Evolutionary conservation across 2,329 filamentous ascomycete species (phyloP), one percentile per base, ranked within the genome.

Genomic region (Aspergillus sp.): DNA sequence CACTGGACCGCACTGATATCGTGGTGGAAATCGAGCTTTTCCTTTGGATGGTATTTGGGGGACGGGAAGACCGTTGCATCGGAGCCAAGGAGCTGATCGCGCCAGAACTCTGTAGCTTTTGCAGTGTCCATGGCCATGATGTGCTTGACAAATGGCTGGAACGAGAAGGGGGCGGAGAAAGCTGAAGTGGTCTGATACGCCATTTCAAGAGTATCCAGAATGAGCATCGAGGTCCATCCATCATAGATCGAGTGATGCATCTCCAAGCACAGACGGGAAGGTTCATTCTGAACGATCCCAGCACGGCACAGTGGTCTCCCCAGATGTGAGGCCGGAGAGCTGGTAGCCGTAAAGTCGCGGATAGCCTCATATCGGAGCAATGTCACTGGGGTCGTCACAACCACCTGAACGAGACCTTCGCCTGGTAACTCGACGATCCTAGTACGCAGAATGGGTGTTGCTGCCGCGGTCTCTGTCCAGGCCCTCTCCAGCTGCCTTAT

Each of bases 191-290:
- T 6, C 42, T 19, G 13, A 12, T 53, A 55, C 10, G 41, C 40
- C 7, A 26, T 13, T 9, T 44, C 35, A 5, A 53, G 39, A 9
- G 44, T 44, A 5, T 50, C 40, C 30, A 48, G 39, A 8, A 54
- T n/a, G 9, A 48, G 26, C 27, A 47, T 39, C 32, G 53, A 33
- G 19, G 49, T 49, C 39, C 43, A 29, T 3, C 70, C 71, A 49
- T 74, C 71, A 42, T 73, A 73, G 5, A 73, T 51, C 6, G 67
- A 67, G 42, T 73, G 71, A 44, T 74, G 71, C 42, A 68, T 63
- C 0, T 68, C 71, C 49, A 66, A 63, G 7, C 71, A 60, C 19
- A 73, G 62, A 34, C 65, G 58, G 11, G 26, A 46, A 29, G 31
- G 45, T 6, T 30, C 50, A 4, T 4, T 19, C 4, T 37, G 31